Base-by-base conservation (phyloP, 805 yeast species). In the Kluyveromyces starmeri region DNA sequence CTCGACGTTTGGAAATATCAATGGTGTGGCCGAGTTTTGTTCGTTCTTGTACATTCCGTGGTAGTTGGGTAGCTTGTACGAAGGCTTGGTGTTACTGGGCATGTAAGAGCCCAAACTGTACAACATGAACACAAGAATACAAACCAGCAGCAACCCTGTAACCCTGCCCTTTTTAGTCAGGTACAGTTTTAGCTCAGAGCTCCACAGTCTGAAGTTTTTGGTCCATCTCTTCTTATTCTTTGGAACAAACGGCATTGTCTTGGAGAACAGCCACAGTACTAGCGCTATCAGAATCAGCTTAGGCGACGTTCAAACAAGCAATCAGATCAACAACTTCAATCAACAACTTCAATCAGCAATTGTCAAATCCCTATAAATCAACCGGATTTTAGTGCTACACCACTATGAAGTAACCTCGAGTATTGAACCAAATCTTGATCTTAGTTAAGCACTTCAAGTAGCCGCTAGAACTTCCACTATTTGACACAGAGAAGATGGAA, bases 1-100 rank as follows among this genome's bases (percentile, higher is more conserved):
- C 43, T 81, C 86, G 23, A 80, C 67, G n/a, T 75, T 70, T n/a
- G 92, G 92, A 49, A 70, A 81, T 10, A 82, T 77, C 48, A 73
- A 67, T 24, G 67, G 63, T 13, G 75, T 66, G 9, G 63, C 56
- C 11, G 79, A 70, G 14, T 62, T 64, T 18, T 75, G 62, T 38
- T 70, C 73, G 28, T 63, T 51, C 11, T 50, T 46, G 45, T 64
- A 68, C 24, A 63, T 52, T 0, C 77, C 75, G 46, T 68, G 76
- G 12, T 45, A 45, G 17, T 45, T 40, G 3, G 65, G 61, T 25
- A 51, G 47, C 25, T 29, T 36, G 13, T 39, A 19, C 19, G 44
- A 16, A n/a, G 31, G 24, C 3, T 39, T 35, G 8, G 39, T 20
- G 8, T 23, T 23, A 11, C 38, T 13, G 42, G 35, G 21, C 29